Base-by-base conservation (phyloP, 805 yeast species). In the Zygotorulaspora florentina region DNA sequence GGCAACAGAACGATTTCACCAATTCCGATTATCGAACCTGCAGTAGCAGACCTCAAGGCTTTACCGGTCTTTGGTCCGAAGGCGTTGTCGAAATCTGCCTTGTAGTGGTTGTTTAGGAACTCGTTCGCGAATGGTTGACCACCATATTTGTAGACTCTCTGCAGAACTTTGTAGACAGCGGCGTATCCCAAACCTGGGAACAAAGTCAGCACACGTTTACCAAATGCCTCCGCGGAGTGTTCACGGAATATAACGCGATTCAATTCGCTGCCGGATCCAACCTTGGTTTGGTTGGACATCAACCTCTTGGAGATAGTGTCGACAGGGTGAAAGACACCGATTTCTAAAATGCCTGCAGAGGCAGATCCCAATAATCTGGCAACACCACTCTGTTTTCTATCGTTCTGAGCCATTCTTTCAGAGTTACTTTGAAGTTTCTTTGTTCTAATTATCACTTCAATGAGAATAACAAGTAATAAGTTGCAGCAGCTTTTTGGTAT, bases 51-150 rank as follows among this genome's bases (percentile, higher is more conserved):
- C 73, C 93, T 72, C 63, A 91, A 67, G n/a, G 98, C 98, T 72
- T 93, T 93, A 61, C 99, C 98, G 43, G 93, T 91, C 71, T 93
- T 91, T 51, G 85, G 77, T 53, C 98, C 99, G 59, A 93, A 93
- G 34, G 75, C 70, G 48, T 73, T 69, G 56, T 91, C 96, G 66
- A 81, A 93, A 45, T 75, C 65, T 37, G 75, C 70, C 62, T 77
- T 80, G 74, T 80, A 87, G 72, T 87, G 85, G 55, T 76, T 74
- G 59, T 85, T 79, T 65, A 93, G 76, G 64, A 82, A 87, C 70
- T 93, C 99, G 65, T 93, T 93, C 53, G 91, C 99, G 64, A 88
- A 90, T 39, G 99, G 99, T 73, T 93, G 99, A 42, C 99, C 99
- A 64, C 99, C 98, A 67, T 93, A 93, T 72, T 93, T 93, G 79